Evolutionary conservation across 2,329 filamentous ascomycete species (phyloP).

Genomic region (Metarhizium album): DNA sequence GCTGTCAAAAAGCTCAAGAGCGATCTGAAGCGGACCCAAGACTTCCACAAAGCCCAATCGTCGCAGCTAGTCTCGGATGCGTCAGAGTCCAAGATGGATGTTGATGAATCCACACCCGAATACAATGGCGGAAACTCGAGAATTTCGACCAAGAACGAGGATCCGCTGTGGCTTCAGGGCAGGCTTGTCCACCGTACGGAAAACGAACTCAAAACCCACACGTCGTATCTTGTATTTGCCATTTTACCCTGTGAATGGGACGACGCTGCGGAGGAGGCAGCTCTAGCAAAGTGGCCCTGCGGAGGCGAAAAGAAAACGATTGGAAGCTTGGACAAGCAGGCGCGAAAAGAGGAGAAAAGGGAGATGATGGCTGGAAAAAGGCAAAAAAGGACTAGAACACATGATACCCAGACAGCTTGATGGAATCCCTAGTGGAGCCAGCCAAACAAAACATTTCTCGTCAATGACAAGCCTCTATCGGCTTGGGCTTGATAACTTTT

Average conservation of each 20-base stretch:
- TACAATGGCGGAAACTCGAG: slow-evolving; percentile 6
- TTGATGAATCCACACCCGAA: slow-evolving; percentile 18
- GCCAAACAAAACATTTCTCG: background rate
- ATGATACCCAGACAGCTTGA: slow-evolving; percentile 9
- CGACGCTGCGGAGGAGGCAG: slow-evolving; percentile 65
- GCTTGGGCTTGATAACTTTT: background rate
- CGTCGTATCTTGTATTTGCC: slow-evolving; percentile 93
- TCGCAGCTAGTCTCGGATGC: slow-evolving; percentile 16
- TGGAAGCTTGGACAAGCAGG: slow-evolving; percentile 41
- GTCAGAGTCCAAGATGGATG: slow-evolving; percentile 30
- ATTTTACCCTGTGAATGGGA: slow-evolving; percentile 79
- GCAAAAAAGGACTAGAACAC: slow-evolving; percentile 23
- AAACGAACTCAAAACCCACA: slow-evolving; percentile 86
- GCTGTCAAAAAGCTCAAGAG: slow-evolving; percentile 62
- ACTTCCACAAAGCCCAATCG: slow-evolving; percentile 42
- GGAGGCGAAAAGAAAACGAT: slow-evolving; percentile 41
- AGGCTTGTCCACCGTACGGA: slow-evolving; percentile 72
- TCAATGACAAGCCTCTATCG: background rate
- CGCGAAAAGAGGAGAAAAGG: slow-evolving; percentile 46
- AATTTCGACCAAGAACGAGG: slow-evolving; percentile 12
- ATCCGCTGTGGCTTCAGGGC: slow-evolving; percentile 63
- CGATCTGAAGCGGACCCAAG: slow-evolving; percentile 58
- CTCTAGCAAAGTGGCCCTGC: slow-evolving; percentile 53
- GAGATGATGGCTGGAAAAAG: slow-evolving; percentile 38
- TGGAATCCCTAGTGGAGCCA: background rate